These are phyloP conservation scores for Lentinula sp. DNA, from an alignment of 768 basidiomycete genomes.

Conservation along the genomic window DNA sequence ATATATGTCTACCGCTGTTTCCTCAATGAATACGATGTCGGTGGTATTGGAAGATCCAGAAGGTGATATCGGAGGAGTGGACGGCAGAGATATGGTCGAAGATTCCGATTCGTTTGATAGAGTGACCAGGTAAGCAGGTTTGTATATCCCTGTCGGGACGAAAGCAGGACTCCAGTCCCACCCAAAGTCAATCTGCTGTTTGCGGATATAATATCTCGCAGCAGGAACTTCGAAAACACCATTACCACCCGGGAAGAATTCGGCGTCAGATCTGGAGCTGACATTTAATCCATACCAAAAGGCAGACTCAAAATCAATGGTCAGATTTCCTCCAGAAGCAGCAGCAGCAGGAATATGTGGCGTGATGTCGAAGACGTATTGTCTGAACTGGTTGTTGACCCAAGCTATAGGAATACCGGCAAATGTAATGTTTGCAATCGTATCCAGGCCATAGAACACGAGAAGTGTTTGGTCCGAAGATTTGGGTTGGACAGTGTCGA, in stretches of 20 bases:
- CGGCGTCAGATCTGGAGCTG: conserved; percentile 40
- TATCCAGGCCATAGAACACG: conserved; percentile 54
- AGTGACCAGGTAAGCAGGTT: conserved; percentile 48
- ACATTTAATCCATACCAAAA: conserved; percentile 50
- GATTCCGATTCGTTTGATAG: conserved; percentile 18
- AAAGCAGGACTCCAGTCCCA: conserved; percentile 45
- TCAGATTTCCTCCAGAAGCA: conserved; percentile 31
- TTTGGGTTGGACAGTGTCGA: conserved; percentile 15
- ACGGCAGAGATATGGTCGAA: conserved; percentile 10
- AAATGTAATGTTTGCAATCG: conserved; percentile 48
- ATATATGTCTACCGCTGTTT: conserved; percentile 48
- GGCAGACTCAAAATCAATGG: conserved; percentile 47
- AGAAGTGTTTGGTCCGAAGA: conserved; percentile 29
- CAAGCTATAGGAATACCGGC: conserved; percentile 46
- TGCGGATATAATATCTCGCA: conserved; percentile 26
- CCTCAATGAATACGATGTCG: conserved; percentile 39
- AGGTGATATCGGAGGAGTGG: conserved; percentile 18
- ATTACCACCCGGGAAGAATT: conserved; percentile 26
- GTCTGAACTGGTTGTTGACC: conserved; percentile 54
- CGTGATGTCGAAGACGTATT: conserved; percentile 48
- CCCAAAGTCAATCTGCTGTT: conserved; percentile 49
- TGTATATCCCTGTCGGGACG: conserved; percentile 47
- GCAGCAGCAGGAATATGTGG: conserved; percentile 23
- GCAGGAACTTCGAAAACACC: conserved; percentile 3
- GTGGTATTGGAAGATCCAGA: conserved; percentile 15